Evolutionary conservation across 495 filamentous ascomycete species (phyloP).

Genomic region (Penicillium arizonense): DNA sequence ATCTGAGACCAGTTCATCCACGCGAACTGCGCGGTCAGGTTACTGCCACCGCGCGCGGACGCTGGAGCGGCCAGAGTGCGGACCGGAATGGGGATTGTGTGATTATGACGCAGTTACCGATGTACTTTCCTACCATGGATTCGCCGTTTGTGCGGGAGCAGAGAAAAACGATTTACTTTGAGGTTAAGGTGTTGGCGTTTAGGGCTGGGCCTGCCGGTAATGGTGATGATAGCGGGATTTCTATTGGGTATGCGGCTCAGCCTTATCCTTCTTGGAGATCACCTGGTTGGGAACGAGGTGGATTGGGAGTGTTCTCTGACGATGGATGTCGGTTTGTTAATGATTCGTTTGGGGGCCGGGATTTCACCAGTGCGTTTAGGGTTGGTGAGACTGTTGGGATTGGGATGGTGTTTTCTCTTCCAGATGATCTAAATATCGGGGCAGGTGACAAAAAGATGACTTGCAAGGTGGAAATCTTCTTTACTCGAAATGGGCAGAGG

Average conservation of each 20-base stretch:
- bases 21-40: constrained; percentile 48
- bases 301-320: constrained; percentile 84
- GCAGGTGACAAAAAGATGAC: constrained; percentile 14
- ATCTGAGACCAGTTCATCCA: constrained; percentile 45
- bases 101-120: constrained; percentile 66
- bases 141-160: constrained; percentile 59
- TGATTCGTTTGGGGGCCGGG: constrained; percentile 77
- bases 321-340: constrained; percentile 88
- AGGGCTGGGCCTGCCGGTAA: constrained; percentile 32
- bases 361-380: constrained; percentile 60
- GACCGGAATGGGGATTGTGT: constrained; percentile 39
- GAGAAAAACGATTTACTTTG: constrained; percentile 72
- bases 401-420: constrained; percentile 65
- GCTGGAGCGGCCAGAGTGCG: constrained; percentile 45
- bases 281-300: constrained; percentile 88
- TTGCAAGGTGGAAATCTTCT: constrained; percentile 64
- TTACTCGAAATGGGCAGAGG: constrained; percentile 68
- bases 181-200: constrained; percentile 59
- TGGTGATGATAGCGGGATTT: constrained; percentile 60
- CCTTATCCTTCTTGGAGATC: constrained; percentile 87
- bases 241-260: constrained; percentile 74
- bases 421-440: constrained; percentile 16
- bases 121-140: constrained; percentile 70
- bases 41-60: constrained; percentile 25
- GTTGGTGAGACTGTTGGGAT: constrained; percentile 58